A percentile compares a stretch with the other conserved stretches of the same genome.
phyloP scores from a whole-genome alignment of 2,329 filamentous ascomycete genomes.

The Thielaviopsis ethacetica region DNA sequence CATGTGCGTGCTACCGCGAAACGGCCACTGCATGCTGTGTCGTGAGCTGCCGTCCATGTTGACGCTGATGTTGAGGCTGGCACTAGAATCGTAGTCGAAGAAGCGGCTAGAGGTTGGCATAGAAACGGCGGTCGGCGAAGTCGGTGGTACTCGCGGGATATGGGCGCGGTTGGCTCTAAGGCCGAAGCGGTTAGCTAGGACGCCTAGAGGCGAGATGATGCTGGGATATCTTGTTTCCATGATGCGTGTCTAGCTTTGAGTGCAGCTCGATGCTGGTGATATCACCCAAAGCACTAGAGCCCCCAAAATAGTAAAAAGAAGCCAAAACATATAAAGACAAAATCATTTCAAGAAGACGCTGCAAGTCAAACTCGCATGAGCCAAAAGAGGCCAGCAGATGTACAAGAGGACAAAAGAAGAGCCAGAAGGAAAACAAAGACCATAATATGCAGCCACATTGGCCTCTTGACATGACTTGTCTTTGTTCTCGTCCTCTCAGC shows the following conservation, averaged over 20 bases:
- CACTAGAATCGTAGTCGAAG: not conserved
- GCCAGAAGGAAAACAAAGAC: not conserved
- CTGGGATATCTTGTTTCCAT: not conserved
- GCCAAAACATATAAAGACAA: not conserved
- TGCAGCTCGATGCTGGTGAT: no score
- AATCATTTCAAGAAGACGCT: not conserved
- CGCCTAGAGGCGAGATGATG: not conserved
- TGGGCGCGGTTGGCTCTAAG: not conserved
- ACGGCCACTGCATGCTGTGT: slow-evolving; percentile 12
- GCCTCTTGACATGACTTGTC: not conserved
- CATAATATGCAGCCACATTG: slow-evolving; percentile 1
- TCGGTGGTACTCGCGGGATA: slow-evolving; percentile 1
- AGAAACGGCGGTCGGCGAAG: not conserved
- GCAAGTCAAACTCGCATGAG: not conserved
- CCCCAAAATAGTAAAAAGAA: not conserved
- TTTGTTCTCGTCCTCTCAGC: not conserved
- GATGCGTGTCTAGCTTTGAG: not conserved
- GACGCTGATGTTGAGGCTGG: not conserved
- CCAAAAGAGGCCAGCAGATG: not conserved
- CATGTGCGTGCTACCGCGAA: slow-evolving; percentile 10
- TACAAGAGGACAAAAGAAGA: not conserved
- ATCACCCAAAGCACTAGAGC: no score
- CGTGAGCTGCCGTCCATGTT: slow-evolving; percentile 2
- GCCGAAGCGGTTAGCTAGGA: slow-evolving; percentile 4
- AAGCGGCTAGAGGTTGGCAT: not conserved